Evolutionary conservation across 2,329 filamentous ascomycete species (phyloP).

Genomic region (Paraphoma sp.): DNA sequence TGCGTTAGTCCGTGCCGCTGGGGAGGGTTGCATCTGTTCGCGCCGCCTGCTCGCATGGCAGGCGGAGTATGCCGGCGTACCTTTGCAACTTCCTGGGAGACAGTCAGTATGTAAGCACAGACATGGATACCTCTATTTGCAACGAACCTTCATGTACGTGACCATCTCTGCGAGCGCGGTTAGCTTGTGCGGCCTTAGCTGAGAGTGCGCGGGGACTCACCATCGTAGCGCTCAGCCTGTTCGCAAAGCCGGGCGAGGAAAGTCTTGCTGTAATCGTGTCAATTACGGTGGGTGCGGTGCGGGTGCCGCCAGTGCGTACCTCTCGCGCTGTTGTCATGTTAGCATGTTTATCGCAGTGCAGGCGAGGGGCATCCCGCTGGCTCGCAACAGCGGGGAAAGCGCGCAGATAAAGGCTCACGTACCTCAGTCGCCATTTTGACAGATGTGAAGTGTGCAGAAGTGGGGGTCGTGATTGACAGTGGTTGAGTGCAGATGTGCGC

Average conservation of each 20-base stretch:
- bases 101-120: slow-evolving; percentile 41
- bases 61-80: slow-evolving; percentile 54
- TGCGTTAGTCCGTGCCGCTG: slow-evolving; percentile 24
- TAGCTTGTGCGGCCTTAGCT: slow-evolving; percentile 34
- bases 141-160: slow-evolving; percentile 90
- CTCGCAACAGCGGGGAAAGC: slow-evolving; percentile 42
- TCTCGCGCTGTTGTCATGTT: slow-evolving; percentile 56
- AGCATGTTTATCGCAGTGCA: slow-evolving; percentile 44
- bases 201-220: slow-evolving; percentile 54
- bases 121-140: background rate
- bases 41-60: slow-evolving; percentile 26
- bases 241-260: slow-evolving; percentile 99
- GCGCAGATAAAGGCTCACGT: slow-evolving; percentile 52
- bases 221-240: slow-evolving; percentile 99
- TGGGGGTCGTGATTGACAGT: slow-evolving; percentile 17
- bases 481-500: slow-evolving; percentile 28
- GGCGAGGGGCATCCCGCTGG: slow-evolving; percentile 48
- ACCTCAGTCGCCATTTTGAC: slow-evolving; percentile 69
- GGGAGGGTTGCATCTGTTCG: slow-evolving; percentile 13
- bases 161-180: slow-evolving; percentile 78
- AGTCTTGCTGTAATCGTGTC: slow-evolving; percentile 70
- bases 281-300: slow-evolving; percentile 25
- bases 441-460: slow-evolving; percentile 22
- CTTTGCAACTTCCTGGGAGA: slow-evolving; percentile 86
- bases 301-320: slow-evolving; percentile 46